These are phyloP conservation scores for Tympanopsis confertula DNA, from an alignment of 2,329 filamentous ascomycete species.

Conservation along the genomic window DNA sequence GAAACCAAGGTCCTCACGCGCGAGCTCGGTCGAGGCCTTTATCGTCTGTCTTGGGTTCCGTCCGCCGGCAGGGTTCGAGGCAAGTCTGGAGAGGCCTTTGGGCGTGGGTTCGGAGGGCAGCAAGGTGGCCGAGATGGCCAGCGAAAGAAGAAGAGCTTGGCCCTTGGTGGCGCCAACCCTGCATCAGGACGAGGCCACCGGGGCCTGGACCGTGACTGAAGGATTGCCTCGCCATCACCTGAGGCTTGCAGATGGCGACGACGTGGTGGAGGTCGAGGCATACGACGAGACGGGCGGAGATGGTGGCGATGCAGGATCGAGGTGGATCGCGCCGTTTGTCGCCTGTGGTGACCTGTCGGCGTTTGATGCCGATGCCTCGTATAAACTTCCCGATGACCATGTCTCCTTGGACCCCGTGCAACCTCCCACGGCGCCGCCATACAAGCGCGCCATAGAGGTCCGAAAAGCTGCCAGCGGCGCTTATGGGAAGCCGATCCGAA, in stretches of 20 bases:
- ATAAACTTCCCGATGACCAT: background rate
- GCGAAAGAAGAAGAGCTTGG: constrained; percentile 12
- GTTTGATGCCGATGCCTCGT: background rate
- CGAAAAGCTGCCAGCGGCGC: background rate
- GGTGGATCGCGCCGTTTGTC: background rate
- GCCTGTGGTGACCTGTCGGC: constrained; percentile 1
- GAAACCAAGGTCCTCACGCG: constrained; percentile 59
- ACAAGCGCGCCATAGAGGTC: background rate
- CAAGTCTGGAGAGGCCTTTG: background rate
- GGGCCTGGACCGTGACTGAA: background rate
- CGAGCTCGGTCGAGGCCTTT: constrained; percentile 67
- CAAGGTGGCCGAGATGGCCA: constrained; percentile 36
- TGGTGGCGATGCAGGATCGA: background rate
- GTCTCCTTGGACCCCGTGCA: constrained; percentile 1
- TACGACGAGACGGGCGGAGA: background rate
- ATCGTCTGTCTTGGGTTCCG: constrained; percentile 60
- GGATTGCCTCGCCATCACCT: too few species aligned
- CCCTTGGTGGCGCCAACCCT: background rate
- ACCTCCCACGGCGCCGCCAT: background rate
- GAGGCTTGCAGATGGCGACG: too few species aligned
- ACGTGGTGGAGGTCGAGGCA: background rate
- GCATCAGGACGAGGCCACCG: background rate
- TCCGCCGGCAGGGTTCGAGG: constrained; percentile 28
- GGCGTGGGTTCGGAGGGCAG: constrained; percentile 56
- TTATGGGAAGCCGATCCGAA: background rate